These are phyloP conservation scores for Pachyrhizus erosus DNA, from an alignment of 306 rosid species.

Conservation along the genomic window DNA sequence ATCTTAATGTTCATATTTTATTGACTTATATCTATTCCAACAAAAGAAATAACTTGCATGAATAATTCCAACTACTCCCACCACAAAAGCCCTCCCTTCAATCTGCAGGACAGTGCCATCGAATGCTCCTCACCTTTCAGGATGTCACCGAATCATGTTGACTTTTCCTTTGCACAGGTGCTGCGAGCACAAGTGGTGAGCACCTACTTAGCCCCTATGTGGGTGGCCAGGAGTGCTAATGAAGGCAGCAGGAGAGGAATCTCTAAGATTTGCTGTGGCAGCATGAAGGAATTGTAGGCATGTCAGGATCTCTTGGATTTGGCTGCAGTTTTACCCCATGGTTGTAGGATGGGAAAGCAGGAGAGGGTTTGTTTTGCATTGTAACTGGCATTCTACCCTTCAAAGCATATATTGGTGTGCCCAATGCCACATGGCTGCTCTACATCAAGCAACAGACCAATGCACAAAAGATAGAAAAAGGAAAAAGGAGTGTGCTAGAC, in stretches of 20 bases:
- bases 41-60: background rate
- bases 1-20: no score
- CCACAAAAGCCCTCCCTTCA: background rate
- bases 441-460: conserved; percentile 58
- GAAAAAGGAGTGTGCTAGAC: background rate
- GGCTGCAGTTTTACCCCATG: background rate
- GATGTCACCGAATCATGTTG: background rate
- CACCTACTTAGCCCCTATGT: background rate
- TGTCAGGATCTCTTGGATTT: background rate
- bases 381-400: background rate
- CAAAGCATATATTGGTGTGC: conserved; percentile 61
- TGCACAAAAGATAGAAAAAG: conserved; percentile 36
- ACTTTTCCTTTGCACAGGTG: background rate
- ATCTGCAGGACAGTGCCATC: background rate
- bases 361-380: background rate
- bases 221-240: no score
- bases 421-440: conserved; percentile 58
- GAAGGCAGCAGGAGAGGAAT: background rate
- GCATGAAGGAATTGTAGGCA: background rate
- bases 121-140: background rate
- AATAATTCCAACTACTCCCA: background rate
- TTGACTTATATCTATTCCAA: background rate
- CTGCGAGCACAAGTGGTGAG: background rate
- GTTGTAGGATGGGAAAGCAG: background rate
- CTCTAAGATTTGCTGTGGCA: background rate